Evolutionary conservation across 345 rosid genomes (phyloP).

Genomic region (Salix caprea): DNA sequence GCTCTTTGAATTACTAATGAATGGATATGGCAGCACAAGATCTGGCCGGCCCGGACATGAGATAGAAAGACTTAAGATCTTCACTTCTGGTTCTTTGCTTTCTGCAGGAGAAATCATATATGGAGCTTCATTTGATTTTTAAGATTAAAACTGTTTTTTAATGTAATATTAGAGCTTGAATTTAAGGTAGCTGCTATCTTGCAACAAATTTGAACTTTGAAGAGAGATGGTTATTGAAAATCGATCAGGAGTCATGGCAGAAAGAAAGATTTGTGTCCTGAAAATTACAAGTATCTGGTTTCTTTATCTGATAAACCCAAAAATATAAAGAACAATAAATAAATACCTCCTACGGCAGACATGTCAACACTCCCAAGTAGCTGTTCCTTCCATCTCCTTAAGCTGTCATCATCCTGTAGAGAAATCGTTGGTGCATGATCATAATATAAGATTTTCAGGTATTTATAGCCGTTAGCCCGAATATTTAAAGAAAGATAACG

Average conservation of each 20-base stretch:
- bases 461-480: neutral
- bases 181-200: no score
- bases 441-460: no score
- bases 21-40: conserved; percentile 21
- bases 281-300: no score
- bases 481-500: neutral
- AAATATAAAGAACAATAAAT: neutral
- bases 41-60: conserved; percentile 28
- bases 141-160: no score
- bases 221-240: no score
- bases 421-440: no score
- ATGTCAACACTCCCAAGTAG: conserved; percentile 26
- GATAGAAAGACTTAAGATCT: conserved; percentile 23
- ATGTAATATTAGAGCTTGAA: no score
- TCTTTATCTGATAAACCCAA: neutral
- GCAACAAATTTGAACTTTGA: no score
- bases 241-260: no score
- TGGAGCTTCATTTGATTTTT: no score
- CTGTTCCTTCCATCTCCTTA: conserved; percentile 31
- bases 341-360: conserved; percentile 15
- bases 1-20: conserved; percentile 15
- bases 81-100: conserved; percentile 25
- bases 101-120: neutral
- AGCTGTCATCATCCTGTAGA: conserved; percentile 21
- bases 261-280: no score